phyloP scores from a whole-genome alignment of 2,329 filamentous ascomycete genomes.

The Sclerotinia nivalis region DNA sequence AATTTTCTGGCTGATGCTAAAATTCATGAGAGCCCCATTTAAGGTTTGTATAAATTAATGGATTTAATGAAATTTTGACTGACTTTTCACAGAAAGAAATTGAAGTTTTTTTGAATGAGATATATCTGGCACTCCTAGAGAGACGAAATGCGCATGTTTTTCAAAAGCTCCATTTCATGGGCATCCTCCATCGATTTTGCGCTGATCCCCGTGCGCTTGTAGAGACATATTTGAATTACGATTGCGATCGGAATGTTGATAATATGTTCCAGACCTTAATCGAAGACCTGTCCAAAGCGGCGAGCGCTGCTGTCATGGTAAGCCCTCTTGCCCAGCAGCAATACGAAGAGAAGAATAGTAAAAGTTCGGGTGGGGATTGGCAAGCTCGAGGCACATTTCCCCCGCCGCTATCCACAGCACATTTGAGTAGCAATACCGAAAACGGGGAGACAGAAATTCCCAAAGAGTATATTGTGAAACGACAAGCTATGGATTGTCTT shows the following conservation, averaged over 20 bases:
- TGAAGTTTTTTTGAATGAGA: conserved; percentile 96
- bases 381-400: conserved; percentile 82
- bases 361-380: conserved; percentile 70
- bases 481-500: conserved; percentile 82
- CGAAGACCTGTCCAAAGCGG: conserved; percentile 87
- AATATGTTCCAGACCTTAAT: conserved; percentile 97
- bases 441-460: conserved; percentile 72
- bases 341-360: conserved; percentile 74
- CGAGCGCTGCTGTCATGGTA: conserved; percentile 74
- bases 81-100: conserved; percentile 75
- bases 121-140: conserved; percentile 89
- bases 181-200: conserved; percentile 79
- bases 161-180: conserved; percentile 91
- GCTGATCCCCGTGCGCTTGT: conserved; percentile 86
- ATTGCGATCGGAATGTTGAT: conserved; percentile 92
- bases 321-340: conserved; percentile 78
- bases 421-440: conserved; percentile 48
- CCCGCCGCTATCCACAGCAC: conserved; percentile 67
- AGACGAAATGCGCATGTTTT: conserved; percentile 82
- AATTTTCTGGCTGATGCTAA: conserved; percentile 97
- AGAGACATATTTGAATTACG: conserved; percentile 96
- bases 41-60: conserved; percentile 60
- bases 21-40: conserved; percentile 87
- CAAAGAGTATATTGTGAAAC: conserved; percentile 87
- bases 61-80: conserved; percentile 9